Evolutionary conservation across 306 rosid species (phyloP).

Genomic region (peach (Prunus persica)): DNA sequence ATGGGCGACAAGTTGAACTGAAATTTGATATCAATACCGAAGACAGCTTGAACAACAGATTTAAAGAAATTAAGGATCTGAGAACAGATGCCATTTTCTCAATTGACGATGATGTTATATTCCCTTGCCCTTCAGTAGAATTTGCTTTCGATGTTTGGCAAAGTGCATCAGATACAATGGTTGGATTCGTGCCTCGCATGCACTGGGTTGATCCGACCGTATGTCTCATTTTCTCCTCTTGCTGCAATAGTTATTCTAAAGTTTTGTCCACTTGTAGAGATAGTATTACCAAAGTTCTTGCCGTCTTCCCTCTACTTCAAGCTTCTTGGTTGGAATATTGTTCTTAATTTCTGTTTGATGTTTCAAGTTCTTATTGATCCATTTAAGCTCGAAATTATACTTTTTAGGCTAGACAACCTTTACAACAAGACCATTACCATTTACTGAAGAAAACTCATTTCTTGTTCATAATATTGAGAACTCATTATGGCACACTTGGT

Average conservation of each 20-base stretch:
- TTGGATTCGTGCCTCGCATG: slow-evolving; percentile 94
- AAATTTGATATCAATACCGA: slow-evolving; percentile 71
- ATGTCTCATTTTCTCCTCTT: slow-evolving; percentile 18
- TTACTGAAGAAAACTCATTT: neutral
- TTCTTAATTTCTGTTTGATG: neutral
- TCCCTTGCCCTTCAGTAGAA: slow-evolving; percentile 85
- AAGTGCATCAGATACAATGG: slow-evolving; percentile 93
- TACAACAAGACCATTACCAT: neutral
- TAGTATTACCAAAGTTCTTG: neutral
- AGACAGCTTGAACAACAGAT: slow-evolving; percentile 93
- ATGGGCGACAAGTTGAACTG: slow-evolving; percentile 47
- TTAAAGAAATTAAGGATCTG: slow-evolving; percentile 73
- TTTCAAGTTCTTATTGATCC: neutral
- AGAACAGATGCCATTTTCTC: slow-evolving; percentile 80
- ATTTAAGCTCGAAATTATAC: neutral
- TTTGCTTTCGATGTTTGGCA: slow-evolving; percentile 89
- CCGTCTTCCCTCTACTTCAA: neutral
- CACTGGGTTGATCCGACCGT: slow-evolving; percentile 75
- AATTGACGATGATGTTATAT: slow-evolving; percentile 89
- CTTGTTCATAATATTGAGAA: neutral
- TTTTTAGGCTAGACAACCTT: neutral
- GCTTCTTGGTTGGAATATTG: neutral
- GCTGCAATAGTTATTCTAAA: neutral
- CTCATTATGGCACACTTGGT: neutral
- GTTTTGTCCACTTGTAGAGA: neutral